Evolutionary conservation across 371 early-diverging fungal genomes (phyloP).

Genomic region (Neoconidiobolus thromboides): DNA sequence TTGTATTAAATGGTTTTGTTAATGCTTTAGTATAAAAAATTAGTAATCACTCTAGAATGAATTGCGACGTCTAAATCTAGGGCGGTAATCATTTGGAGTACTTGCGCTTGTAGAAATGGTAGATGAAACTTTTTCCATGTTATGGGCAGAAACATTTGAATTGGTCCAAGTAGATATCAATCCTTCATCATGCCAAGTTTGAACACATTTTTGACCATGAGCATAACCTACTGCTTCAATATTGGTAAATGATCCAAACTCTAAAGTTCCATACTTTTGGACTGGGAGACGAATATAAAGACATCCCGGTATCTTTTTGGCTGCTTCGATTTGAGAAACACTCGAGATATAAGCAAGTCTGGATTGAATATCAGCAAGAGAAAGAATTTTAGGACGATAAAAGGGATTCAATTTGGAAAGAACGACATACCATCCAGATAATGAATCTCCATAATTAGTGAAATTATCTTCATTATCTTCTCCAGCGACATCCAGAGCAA

Average conservation of each 20-base stretch:
- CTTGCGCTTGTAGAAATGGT: too few species aligned
- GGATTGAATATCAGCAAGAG: slow-evolving; percentile 94
- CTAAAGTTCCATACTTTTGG: slow-evolving; percentile 68
- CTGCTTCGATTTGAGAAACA: slow-evolving; percentile 76
- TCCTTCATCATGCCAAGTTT: slow-evolving; percentile 69
- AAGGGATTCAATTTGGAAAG: slow-evolving; percentile 71
- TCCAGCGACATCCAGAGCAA: slow-evolving; percentile 92
- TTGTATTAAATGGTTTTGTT: too few species aligned
- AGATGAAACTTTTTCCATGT: too few species aligned
- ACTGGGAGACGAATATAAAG: slow-evolving; percentile 84
- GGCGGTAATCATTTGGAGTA: too few species aligned
- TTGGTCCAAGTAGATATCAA: slow-evolving; percentile 19
- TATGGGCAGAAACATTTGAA: too few species aligned
- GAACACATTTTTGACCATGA: slow-evolving; percentile 62
- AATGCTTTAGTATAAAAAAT: too few species aligned
- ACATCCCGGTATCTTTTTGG: slow-evolving; percentile 65
- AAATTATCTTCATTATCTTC: slow-evolving; percentile 29
- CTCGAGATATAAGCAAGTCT: slow-evolving; percentile 92
- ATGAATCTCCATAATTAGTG: slow-evolving; percentile 83
- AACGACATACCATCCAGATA: slow-evolving; percentile 88
- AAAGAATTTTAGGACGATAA: slow-evolving; percentile 50
- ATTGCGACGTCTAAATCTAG: too few species aligned
- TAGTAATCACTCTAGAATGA: too few species aligned
- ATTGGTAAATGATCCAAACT: slow-evolving; percentile 87
- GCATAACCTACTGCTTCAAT: slow-evolving; percentile 84